These are phyloP conservation scores for Pseudozyma tsukubaensis DNA, from an alignment of 1,284 basidiomycete genomes.

Conservation along the genomic window DNA sequence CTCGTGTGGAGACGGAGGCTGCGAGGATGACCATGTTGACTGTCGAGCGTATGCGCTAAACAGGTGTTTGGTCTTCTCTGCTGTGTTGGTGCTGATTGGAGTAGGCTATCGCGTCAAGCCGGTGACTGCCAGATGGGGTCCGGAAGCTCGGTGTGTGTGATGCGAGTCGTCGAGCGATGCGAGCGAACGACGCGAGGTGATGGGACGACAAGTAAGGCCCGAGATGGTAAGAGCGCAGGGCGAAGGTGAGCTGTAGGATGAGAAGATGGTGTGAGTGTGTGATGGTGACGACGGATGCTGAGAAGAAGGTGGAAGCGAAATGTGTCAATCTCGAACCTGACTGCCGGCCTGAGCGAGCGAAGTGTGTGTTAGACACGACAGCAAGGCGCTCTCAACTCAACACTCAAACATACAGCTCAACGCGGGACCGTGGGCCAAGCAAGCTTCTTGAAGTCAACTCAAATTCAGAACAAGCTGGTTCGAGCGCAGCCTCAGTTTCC, in stretches of 20 bases:
- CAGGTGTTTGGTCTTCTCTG: neutral
- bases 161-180: no score
- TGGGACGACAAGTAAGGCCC: no score
- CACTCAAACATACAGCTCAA: neutral
- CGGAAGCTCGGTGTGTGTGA: no score
- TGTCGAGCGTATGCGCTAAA: neutral
- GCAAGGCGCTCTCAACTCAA: conserved; percentile 1
- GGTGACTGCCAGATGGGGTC: no score
- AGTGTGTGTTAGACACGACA: conserved; percentile 26
- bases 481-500: conserved; percentile 25
- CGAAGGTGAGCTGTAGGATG: neutral
- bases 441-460: conserved; percentile 8
- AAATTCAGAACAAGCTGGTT: conserved; percentile 27
- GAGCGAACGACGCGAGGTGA: no score
- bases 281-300: conserved; percentile 7
- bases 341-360: conserved; percentile 4
- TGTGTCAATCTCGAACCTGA: conserved; percentile 11
- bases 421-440: conserved; percentile 8
- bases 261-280: neutral
- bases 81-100: neutral
- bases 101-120: neutral
- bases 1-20: conserved; percentile 92
- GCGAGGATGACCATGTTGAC: conserved; percentile 81
- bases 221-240: neutral
- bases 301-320: conserved; percentile 13